Base-by-base conservation (phyloP, 2,329 filamentous ascomycete genomes). In the Albophoma yamanashiensis region DNA sequence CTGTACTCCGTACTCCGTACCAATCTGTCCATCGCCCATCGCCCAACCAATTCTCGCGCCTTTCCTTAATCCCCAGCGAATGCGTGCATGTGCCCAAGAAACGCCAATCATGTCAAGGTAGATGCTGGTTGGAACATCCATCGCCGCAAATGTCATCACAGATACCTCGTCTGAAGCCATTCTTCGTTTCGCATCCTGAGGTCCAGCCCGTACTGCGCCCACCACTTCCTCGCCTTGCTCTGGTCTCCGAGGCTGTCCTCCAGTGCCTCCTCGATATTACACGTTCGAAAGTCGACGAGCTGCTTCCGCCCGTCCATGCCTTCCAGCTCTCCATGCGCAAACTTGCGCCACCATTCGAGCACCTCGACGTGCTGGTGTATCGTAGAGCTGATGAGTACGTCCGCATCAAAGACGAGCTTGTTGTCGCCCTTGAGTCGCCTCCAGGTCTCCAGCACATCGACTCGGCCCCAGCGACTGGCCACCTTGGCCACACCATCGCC, bases 221-320 rank as follows among this genome's bases (percentile, higher is more conserved):
- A 97, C 93, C 93, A 97, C 63, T 82, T 80, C 60, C 90, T 79
- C 22, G 96, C 90, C 43, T 82, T 82, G 64, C 86, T 84, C 63
- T 91, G 88, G 59, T 64, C 86, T 11, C 83, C 83, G 57, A 93
- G 83, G 27, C 91, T 90, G 70, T 96, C 92, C 71, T 97, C 92
- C 45, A 97, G 80, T 0, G 92, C 92, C 74, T 97, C 93, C 71
- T 97, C 92, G 62, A 97, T 94, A 72, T 96, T 92, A 72, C 92
- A 96, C 1, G 91, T 96, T 72, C 93, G 92, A 74, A 96, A 97
- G 73, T 96, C 91, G 34, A 97, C 92, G 58, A 84, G 82, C 66
- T 92, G 80, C 63, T 77, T 77, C 39, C 79, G 75, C 20, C 81
- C 81, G 47, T 78, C 74, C 81, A 79, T 83, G 47, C 77, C 80